phyloP scores from a whole-genome alignment of 805 yeast species.

The Saturnispora ahearnii region DNA sequence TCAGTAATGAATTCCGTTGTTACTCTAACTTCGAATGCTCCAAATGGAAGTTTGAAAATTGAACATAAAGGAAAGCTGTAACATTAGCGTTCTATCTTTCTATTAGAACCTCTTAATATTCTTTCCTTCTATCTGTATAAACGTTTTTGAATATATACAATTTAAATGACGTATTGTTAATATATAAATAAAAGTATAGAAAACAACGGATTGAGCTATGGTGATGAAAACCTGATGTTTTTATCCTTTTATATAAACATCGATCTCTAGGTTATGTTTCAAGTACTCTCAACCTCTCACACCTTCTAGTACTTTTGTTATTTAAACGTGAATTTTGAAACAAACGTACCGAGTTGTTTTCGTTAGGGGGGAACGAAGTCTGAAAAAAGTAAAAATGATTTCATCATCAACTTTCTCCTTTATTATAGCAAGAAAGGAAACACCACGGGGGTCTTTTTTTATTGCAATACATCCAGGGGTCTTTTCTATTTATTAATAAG shows the following conservation, averaged over 20 bases:
- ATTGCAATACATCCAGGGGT: background rate
- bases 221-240: too few relatives aligned
- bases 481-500: background rate
- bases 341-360: background rate
- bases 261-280: too few relatives aligned
- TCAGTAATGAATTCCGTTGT: conserved; percentile 82
- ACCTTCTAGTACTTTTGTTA: background rate
- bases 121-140: too few relatives aligned
- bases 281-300: too few relatives aligned
- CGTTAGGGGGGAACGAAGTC: background rate
- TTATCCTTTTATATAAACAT: too few relatives aligned
- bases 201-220: too few relatives aligned
- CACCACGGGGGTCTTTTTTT: background rate
- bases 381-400: background rate
- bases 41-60: conserved; percentile 45
- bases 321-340: background rate
- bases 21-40: conserved; percentile 69
- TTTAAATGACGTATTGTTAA: too few relatives aligned
- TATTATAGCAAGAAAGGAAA: background rate
- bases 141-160: background rate
- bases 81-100: background rate
- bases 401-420: background rate
- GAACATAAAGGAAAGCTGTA: background rate
- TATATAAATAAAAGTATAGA: background rate
- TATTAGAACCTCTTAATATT: background rate